A percentile compares a stretch with the other conserved stretches of the same genome.
Conservation (phyloP, 257 asterid genomes). For the Eustoma russellianum region DNA sequence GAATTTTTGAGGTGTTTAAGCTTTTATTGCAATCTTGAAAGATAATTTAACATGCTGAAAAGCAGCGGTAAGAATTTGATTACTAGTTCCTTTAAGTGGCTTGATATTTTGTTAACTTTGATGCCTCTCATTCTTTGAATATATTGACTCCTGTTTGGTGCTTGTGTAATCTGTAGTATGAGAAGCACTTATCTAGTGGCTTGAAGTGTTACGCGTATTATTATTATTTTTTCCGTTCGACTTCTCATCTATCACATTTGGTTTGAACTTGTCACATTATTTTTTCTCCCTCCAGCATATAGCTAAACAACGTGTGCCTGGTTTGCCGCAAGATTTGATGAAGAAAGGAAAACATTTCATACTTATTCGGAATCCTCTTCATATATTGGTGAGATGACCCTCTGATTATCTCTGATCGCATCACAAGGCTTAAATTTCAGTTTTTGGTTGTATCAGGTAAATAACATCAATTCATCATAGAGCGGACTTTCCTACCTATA, state of each 20-base stretch:
- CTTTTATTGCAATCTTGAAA: not conserved
- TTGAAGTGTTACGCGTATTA: too few relatives aligned
- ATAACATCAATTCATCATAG: not conserved
- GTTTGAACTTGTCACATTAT: too few relatives aligned
- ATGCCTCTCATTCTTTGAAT: too few relatives aligned
- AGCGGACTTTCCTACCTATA: not conserved
- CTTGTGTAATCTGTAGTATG: not conserved
- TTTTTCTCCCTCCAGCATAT: conserved; percentile 47
- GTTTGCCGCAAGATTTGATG: conserved; percentile 54
- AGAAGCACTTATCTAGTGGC: too few relatives aligned
- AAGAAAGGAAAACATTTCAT: conserved; percentile 77
- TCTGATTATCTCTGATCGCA: not conserved
- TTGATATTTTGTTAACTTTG: too few relatives aligned
- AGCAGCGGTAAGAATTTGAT: not conserved
- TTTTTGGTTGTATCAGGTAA: too few relatives aligned
- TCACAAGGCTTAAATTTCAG: too few relatives aligned
- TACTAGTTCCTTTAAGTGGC: too few relatives aligned
- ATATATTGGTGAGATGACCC: conserved; percentile 51
- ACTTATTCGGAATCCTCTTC: conserved; percentile 75
- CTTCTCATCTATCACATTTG: too few relatives aligned
- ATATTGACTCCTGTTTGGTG: not conserved
- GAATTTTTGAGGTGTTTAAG: not conserved
- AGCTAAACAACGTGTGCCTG: conserved; percentile 67
- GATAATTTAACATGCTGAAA: not conserved
- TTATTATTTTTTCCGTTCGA: too few relatives aligned